Evolutionary conservation across 2,329 filamentous ascomycete genomes (phyloP), one percentile per base, ranked within the genome.

Genomic region (Paecilomyces variotii): DNA sequence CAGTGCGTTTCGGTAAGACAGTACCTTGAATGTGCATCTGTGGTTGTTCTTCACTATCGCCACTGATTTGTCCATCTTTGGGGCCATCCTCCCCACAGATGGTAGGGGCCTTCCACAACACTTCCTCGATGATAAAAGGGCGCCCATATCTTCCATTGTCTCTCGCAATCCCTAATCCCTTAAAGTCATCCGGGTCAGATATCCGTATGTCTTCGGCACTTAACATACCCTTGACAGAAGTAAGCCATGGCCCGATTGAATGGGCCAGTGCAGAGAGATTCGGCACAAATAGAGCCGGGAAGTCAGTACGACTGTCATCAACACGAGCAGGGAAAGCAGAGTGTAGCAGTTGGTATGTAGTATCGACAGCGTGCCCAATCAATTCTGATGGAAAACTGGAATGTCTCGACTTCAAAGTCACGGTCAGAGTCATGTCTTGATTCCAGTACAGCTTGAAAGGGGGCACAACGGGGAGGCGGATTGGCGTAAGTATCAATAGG

Each of bases 381-480:
- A 61, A 39, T 11, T 54, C 39, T 14, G 58, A 49, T n/a, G 58
- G n/a, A 58, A 30, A 9, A 2, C 10, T 34, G 34, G 39, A 25
- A 32, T 55, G 10, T n/a, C 39, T 53, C 11, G 60, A 62, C 26
- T 58, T 61, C 30, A 68, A 30, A 27, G 55, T 60, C 4, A 64
- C 65, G 24, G 57, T 58, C 12, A 68, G 60, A 4, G 60, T 65
- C 25, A 57, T 66, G 4, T 60, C 55, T 51, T 63, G 60, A 51
- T 72, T 67, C 70, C 70, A 73, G 55, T 66, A 71, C 7, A 73
- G 39, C 10, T 63, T 59, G 59, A 72, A 68, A 11, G 58, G 58
- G 24, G 63, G 63, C 14, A 65, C 59, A 49, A 56, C 64, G 6
- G 69, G 68, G 12, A 68, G 56, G 26, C 55, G 55, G 9, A 57